A percentile compares a stretch with the other conserved stretches of the same genome.
Conservation (phyloP, 1,139 yeast species). For the Blastobotrys indianensis region DNA sequence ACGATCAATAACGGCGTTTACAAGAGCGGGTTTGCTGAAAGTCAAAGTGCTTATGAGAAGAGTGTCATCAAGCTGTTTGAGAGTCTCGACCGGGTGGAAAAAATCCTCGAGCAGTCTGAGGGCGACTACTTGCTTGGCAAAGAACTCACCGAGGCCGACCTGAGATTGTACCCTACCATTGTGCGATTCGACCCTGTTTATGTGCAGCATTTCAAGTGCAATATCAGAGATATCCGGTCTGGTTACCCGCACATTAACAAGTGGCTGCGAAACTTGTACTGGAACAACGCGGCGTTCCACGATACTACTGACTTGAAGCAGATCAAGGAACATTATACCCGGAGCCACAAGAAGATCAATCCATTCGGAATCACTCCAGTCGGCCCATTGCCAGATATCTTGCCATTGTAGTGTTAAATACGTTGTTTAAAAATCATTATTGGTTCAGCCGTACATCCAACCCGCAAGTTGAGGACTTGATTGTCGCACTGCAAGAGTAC, state of each 20-base stretch:
- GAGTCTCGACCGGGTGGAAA: constrained; percentile 71
- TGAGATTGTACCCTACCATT: constrained; percentile 77
- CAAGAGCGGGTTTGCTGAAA: constrained; percentile 85
- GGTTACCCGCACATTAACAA: constrained; percentile 73
- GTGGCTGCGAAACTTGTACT: constrained; percentile 80
- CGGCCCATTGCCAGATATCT: constrained; percentile 80
- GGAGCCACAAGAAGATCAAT: constrained; percentile 70
- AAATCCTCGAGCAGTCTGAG: constrained; percentile 47
- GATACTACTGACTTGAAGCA: constrained; percentile 83
- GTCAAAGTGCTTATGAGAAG: constrained; percentile 73
- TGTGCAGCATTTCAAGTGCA: constrained; percentile 92
- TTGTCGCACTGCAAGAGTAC: constrained; percentile 24
- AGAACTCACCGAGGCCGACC: constrained; percentile 80
- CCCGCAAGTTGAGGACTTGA: constrained; percentile 25
- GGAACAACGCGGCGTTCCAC: constrained; percentile 73
- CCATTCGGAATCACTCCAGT: constrained; percentile 80
- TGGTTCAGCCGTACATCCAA: too few species aligned
- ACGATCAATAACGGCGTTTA: constrained; percentile 91
- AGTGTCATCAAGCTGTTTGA: constrained; percentile 63
- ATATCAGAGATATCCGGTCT: constrained; percentile 70
- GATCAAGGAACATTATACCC: constrained; percentile 82
- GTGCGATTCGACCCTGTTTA: constrained; percentile 87
- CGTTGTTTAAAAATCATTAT: too few species aligned
- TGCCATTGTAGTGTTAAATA: constrained; percentile 23
- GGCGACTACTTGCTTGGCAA: constrained; percentile 58